Conservation (phyloP, 495 filamentous ascomycete genomes). For the Neurospora sp. region DNA sequence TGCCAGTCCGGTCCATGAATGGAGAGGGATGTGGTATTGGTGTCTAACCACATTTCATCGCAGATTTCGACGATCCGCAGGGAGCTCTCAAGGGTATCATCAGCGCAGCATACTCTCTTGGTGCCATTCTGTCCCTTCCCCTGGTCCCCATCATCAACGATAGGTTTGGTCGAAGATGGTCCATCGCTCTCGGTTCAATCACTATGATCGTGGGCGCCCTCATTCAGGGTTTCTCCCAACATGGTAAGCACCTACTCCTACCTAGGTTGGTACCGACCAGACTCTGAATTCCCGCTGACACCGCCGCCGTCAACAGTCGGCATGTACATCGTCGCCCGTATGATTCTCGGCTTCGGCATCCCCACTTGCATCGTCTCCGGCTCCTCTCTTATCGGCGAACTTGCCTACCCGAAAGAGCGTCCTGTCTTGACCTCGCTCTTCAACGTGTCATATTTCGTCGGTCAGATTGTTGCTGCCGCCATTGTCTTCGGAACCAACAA, state of each 20-base stretch:
- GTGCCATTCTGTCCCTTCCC: slow-evolving; percentile 47
- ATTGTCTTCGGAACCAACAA: slow-evolving; percentile 50
- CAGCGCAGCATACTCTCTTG: slow-evolving; percentile 40
- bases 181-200: slow-evolving; percentile 47
- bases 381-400: slow-evolving; percentile 54
- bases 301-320: slow-evolving; percentile 15
- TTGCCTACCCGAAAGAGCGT: slow-evolving; percentile 57
- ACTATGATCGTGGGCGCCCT: slow-evolving; percentile 51
- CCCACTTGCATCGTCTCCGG: slow-evolving; percentile 56
- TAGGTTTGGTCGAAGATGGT: slow-evolving; percentile 47
- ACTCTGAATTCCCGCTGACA: neutral
- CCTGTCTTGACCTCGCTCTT: slow-evolving; percentile 57
- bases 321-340: slow-evolving; percentile 58
- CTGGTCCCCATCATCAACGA: slow-evolving; percentile 49
- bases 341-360: slow-evolving; percentile 56
- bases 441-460: slow-evolving; percentile 56
- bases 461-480: slow-evolving; percentile 50
- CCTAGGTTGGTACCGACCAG: no score
- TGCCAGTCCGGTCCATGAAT: neutral
- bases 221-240: slow-evolving; percentile 32
- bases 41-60: neutral
- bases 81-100: slow-evolving; percentile 35
- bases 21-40: neutral
- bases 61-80: slow-evolving; percentile 29
- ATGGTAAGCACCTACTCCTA: slow-evolving; percentile 18